Percentiles rank a stretch among this genome's conserved stretches.
These are phyloP conservation scores for Scheffersomyces cryptocercus DNA, from an alignment of 1,139 yeast species.

Conservation along the genomic window DNA sequence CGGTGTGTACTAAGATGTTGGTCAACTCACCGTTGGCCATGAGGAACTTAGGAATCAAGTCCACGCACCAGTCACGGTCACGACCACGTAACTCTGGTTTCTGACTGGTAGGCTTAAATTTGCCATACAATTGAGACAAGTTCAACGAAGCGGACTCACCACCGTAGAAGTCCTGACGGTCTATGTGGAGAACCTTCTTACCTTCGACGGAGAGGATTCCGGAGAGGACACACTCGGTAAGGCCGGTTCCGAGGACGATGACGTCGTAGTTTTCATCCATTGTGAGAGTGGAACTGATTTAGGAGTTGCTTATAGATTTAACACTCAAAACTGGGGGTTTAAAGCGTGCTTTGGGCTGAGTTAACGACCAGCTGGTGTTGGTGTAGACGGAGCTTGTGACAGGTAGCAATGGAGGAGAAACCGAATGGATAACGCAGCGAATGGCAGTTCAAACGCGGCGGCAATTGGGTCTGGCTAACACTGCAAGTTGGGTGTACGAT, in stretches of 20 bases:
- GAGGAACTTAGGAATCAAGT: constrained; percentile 91
- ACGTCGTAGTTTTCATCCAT: constrained; percentile 98
- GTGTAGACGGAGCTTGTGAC: too few species aligned
- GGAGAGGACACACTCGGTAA: constrained; percentile 93
- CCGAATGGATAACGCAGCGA: too few species aligned
- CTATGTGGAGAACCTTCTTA: constrained; percentile 94
- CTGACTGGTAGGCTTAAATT: constrained; percentile 69
- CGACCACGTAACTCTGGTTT: constrained; percentile 80
- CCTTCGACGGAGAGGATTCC: constrained; percentile 95
- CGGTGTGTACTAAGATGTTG: constrained; percentile 90
- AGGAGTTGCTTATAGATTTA: neutral
- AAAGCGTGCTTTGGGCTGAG: too few species aligned
- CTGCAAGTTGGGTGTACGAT: too few species aligned
- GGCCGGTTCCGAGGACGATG: constrained; percentile 76
- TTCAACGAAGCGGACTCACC: constrained; percentile 73
- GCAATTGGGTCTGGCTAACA: too few species aligned
- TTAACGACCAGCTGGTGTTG: too few species aligned
- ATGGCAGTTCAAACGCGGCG: too few species aligned
- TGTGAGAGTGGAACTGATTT: constrained; percentile 6
- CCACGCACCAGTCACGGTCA: constrained; percentile 98
- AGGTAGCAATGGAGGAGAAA: too few species aligned
- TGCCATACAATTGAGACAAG: constrained; percentile 61
- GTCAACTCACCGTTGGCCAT: constrained; percentile 99
- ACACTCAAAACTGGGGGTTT: too few species aligned
- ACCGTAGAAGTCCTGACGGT: constrained; percentile 95